Base-by-base conservation (phyloP, 2,329 filamentous ascomycete species). In the Xylariaceae sp. region DNA sequence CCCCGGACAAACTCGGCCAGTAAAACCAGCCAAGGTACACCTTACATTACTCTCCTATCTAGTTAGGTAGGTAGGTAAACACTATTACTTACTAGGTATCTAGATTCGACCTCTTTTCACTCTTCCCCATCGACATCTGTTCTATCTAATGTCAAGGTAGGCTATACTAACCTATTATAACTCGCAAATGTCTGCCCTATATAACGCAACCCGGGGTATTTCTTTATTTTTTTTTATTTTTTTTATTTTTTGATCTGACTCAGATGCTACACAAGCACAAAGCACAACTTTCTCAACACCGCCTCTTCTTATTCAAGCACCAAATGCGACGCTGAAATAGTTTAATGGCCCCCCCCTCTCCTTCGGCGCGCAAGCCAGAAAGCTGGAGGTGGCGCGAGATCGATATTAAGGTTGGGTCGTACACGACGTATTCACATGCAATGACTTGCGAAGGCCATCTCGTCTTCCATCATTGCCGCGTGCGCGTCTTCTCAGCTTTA, bases 211-310 rank as follows among this genome's bases (percentile, higher is more conserved):
- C 19, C 19, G 19, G 19, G 19, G 19, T 19, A 19, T 19, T 19
- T 19, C 2, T 19, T 19, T 19, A 2, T 19, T 19, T 19, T 19
- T 19, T 19, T 19, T 19, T 19, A n/a, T 11, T n/a, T 19, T 19
- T 19, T 41, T 41, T 19, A 19, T 41, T 41, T 41, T 41, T 19
- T 53, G 56, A 53, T 57, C 57, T 65, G 64, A 65, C 57, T 66
- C 64, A 66, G 64, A 66, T 62, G 58, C 55, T 57, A 64, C 62
- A 53, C 62, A 55, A 62, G 19, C 19, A 19, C 19, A 19, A 19
- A 19, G 19, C 19, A 19, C 19, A 19, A 19, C 19, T 19, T 45
- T 53, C 43, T 51, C 44, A 59, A 59, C 56, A 60, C 61, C 58
- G 55, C 60, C 60, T 60, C 56, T 19, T 19, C 19, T 19, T 19